Base-by-base conservation (phyloP, 306 rosid species). In the Cucurbita moschata region DNA sequence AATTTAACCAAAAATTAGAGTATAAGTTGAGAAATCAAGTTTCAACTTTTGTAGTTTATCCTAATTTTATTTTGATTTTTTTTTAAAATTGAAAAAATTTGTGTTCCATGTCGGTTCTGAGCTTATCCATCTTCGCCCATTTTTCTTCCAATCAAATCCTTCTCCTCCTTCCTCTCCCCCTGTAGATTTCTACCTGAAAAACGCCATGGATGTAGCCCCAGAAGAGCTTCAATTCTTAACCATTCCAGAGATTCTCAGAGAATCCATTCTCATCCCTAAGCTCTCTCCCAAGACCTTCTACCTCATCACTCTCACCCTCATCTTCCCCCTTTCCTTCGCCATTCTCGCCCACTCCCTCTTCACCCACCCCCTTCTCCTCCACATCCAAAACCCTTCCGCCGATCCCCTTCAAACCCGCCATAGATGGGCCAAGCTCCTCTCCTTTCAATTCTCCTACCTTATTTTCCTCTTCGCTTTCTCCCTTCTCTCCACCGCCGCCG, bases 401-500 rank as follows among this genome's bases (percentile, higher is more conserved):
- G 96, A 89, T 69, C 89, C 92, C 4, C 64, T 81, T 11, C 88
- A 89, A 51, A 72, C 86, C 81, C 68, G 79, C 13, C 99, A 88
- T 19, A 79, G 89, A 74, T 91, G 92, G 96, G 80, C 96, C 72
- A 70, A 89, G 39, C 96, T 94, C 54, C 88, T 94, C 54, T 5
- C 82, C 74, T 69, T 91, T 71, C 99, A 89, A 26, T 94, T 94
- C 81, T 83, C 73, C 63, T 94, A 94, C 87, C 92, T 94, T 77
- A 82, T 89, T 30, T 94, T 94, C 79, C 99, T 94, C 78, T 89
- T 89, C 59, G 90, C 91, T 2, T 91, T 94, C 86, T 94, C 99
- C 38, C 97, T 94, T 70, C 88, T 94, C 76, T 89, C 99, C 87
- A 91, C 96, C 0, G 99, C 99, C 5, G 99, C 96, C 12, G 88